These are phyloP conservation scores for Adenanthera pavonina DNA, from an alignment of 306 rosid species.

Conservation along the genomic window DNA sequence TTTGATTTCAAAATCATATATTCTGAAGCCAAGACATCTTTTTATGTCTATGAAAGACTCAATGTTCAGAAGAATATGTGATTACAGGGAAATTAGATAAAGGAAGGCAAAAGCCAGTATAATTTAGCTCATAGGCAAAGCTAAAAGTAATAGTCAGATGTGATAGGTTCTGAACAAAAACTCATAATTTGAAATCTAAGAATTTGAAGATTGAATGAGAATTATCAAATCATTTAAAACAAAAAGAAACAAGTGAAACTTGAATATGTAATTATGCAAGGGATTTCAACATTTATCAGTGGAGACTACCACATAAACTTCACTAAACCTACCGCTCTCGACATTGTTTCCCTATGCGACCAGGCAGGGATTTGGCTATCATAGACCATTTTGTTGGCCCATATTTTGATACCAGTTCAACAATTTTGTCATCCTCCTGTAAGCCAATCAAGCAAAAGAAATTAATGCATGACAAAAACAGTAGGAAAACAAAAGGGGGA, in stretches of 20 bases:
- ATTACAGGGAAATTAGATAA: not conserved
- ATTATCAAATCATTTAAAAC: constrained; percentile 29
- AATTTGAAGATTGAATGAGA: constrained; percentile 5
- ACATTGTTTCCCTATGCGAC: constrained; percentile 99
- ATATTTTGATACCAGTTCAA: constrained; percentile 75
- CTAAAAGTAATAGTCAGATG: constrained; percentile 15
- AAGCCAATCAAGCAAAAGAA: constrained; percentile 36
- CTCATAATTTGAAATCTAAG: not conserved
- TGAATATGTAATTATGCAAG: constrained; percentile 16
- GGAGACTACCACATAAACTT: constrained; percentile 23
- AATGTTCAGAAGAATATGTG: constrained; percentile 1
- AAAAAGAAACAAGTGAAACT: constrained; percentile 11
- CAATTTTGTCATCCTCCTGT: constrained; percentile 93
- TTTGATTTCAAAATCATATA: constrained; percentile 6
- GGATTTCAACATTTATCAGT: constrained; percentile 14
- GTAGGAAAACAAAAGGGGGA: constrained; percentile 1
- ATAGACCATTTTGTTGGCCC: constrained; percentile 98
- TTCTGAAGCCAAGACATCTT: constrained; percentile 13
- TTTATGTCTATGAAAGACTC: not conserved
- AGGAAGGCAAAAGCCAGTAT: not conserved
- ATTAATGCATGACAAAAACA: constrained; percentile 37
- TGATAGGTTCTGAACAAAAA: not conserved
- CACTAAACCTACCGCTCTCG: constrained; percentile 78
- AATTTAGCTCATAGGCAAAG: constrained; percentile 26
- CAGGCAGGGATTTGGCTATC: constrained; percentile 94